phyloP scores from a whole-genome alignment of 495 filamentous ascomycete species.

The Hypoxylon perforatum region DNA sequence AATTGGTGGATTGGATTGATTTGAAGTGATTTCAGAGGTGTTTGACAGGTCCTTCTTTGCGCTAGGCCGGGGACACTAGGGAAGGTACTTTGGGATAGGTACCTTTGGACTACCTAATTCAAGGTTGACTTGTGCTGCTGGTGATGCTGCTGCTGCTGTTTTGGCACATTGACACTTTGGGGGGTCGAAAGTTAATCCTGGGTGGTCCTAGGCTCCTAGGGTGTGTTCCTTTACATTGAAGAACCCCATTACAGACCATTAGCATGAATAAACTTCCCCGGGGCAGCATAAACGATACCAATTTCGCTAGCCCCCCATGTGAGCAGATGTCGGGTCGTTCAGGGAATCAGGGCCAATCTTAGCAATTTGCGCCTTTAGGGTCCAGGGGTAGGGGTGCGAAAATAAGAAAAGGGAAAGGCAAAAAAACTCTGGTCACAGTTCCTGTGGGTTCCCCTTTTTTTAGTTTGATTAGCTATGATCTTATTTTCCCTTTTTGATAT shows the following conservation, averaged over 20 bases:
- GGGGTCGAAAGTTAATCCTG: no score
- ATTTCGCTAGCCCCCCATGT: slow-evolving; percentile 38
- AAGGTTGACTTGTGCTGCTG: no score
- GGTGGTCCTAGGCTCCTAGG: no score
- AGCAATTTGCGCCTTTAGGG: slow-evolving; percentile 34
- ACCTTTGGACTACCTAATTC: no score
- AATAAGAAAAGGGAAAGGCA: slow-evolving; percentile 22
- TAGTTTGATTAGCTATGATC: slow-evolving; percentile 43
- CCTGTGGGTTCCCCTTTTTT: slow-evolving; percentile 40
- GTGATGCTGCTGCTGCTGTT: no score
- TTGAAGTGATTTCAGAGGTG: slow-evolving; percentile 44
- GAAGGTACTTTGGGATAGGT: neutral
- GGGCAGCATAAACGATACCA: slow-evolving; percentile 36
- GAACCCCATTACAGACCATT: no score
- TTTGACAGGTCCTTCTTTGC: slow-evolving; percentile 34
- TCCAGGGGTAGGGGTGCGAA: slow-evolving; percentile 28
- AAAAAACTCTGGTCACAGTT: slow-evolving; percentile 38
- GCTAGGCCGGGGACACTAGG: slow-evolving; percentile 13
- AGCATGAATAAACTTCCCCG: slow-evolving; percentile 41
- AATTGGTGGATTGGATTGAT: slow-evolving; percentile 39
- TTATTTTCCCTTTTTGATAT: slow-evolving; percentile 40
- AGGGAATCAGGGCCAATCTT: slow-evolving; percentile 38
- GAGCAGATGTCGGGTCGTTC: slow-evolving; percentile 36
- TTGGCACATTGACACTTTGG: no score
- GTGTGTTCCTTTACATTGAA: neutral